A percentile compares a stretch with the other conserved stretches of the same genome.
Evolutionary conservation across 352 stramenopile species (phyloP).

Genomic region (Phytopythium sindhum): DNA sequence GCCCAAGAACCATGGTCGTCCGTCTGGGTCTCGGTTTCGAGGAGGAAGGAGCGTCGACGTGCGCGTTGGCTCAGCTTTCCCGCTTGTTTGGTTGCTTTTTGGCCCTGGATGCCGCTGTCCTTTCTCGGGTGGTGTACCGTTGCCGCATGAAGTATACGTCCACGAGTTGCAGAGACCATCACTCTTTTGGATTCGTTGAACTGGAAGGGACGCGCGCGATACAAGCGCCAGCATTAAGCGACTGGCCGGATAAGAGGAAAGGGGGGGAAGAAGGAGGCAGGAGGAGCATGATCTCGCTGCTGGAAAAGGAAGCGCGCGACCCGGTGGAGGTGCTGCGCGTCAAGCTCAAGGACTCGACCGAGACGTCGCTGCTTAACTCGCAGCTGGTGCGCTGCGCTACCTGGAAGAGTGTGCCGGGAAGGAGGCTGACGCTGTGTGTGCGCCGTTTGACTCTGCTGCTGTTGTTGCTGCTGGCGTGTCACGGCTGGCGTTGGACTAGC

Average conservation of each 20-base stretch:
- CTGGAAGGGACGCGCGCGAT: slow-evolving; percentile 1
- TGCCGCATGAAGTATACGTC: slow-evolving; percentile 5
- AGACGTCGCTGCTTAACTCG: slow-evolving; percentile 79
- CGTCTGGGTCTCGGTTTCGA: too few relatives aligned
- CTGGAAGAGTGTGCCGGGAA: too few relatives aligned
- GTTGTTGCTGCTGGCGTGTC: neutral
- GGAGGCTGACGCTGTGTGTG: neutral
- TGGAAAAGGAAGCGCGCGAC: slow-evolving; percentile 82
- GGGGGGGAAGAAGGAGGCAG: neutral
- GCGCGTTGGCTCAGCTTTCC: neutral
- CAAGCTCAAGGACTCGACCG: slow-evolving; percentile 81
- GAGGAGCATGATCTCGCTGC: slow-evolving; percentile 68
- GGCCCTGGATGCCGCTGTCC: neutral
- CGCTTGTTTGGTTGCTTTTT: neutral
- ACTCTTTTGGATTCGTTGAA: neutral
- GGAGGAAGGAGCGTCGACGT: neutral
- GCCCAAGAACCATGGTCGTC: slow-evolving; percentile 61
- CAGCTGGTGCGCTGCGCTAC: slow-evolving; percentile 41
- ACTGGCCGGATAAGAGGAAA: neutral
- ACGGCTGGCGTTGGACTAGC: slow-evolving; percentile 15
- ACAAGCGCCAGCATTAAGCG: neutral
- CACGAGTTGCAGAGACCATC: slow-evolving; percentile 4
- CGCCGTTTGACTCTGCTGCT: neutral
- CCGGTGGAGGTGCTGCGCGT: slow-evolving; percentile 76
- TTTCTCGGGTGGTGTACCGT: neutral